Evolutionary conservation across 31 red algal genomes (phyloP), one percentile per base, ranked within the genome.

Genomic region (Odonthalia washingtoniensis): DNA sequence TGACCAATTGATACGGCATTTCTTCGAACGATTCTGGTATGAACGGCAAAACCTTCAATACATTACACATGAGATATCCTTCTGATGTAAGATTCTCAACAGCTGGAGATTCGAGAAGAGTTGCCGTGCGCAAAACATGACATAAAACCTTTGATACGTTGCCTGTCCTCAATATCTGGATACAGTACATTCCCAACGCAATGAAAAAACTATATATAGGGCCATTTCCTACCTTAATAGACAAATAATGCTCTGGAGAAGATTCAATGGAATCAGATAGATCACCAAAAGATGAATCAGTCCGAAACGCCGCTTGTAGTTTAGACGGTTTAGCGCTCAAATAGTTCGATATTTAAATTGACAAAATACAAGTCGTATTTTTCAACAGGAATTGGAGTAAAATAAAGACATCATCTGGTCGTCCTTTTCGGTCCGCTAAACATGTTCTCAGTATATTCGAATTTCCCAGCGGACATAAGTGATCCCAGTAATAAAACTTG

Each of bases 101-200:
- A 30, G 74, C 2, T 34, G 85, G 17, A 4, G 39, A 74, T 5
- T 81, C 65, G n/a, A 92, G 16, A 43, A 92, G 52, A 26, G 82
- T 34, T 32, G 76, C 73, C 1, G 82, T 68, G 1, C 70, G 14
- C 28, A 92, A 68, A 65, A 76, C 76, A 69, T 76, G 45, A 40
- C 62, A 40, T 1, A 85, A 60, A 44, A 92, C 44, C 27, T 32
- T 35, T 14, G 46, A 35, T 32, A 78, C 41, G 31, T n/a, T 42
- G 3, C 44, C 74, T 3, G 31, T 44, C 14, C 81, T 75, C 33
- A 73, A 35, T 43, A 34, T 81, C 26, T 75, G 70, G 16, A 86
- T 45, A 65, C 85, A 92, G 41, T 37, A 42, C 90, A 92, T 92
- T 26, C 31, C 82, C 12, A 86, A 67, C 33, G 78, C 80, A 17